Conservation (phyloP, 1,284 basidiomycete genomes). For the Chiua sp. region DNA sequence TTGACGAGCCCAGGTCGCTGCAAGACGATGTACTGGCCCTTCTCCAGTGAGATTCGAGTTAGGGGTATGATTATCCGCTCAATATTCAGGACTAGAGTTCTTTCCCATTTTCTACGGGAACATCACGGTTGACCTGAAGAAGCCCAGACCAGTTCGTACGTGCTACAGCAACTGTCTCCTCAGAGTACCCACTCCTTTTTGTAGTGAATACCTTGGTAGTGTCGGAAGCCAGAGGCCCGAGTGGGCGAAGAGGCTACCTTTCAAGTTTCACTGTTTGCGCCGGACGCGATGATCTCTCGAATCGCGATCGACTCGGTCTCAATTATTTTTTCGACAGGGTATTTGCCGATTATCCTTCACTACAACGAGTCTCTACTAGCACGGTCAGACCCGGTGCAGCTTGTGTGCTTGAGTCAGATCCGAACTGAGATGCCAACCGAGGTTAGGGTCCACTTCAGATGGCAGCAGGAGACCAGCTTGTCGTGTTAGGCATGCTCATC, state of each 20-base stretch:
- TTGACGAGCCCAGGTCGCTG: conserved; percentile 53
- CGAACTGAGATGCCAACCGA: conserved; percentile 24
- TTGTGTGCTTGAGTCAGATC: conserved; percentile 27
- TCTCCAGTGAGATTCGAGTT: conserved; percentile 53
- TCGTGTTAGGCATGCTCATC: conserved; percentile 61
- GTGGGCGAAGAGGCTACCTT: no score
- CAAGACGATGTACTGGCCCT: conserved; percentile 73
- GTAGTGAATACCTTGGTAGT: conserved; percentile 68
- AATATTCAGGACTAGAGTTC: conserved; percentile 58
- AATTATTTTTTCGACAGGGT: conserved; percentile 55
- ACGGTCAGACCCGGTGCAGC: conserved; percentile 17
- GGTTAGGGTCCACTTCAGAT: conserved; percentile 53
- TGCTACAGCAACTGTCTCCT: conserved; percentile 1
- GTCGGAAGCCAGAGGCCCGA: conserved; percentile 56
- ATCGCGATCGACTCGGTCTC: no score
- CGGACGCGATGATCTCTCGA: no score
- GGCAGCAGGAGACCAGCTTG: conserved; percentile 56
- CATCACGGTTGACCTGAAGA: conserved; percentile 65
- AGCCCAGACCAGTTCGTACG: conserved; percentile 71
- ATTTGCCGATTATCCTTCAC: conserved; percentile 51
- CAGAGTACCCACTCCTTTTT: neutral
- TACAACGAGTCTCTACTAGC: conserved; percentile 44
- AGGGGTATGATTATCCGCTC: neutral
- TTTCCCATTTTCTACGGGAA: conserved; percentile 62
- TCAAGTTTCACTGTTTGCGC: no score